phyloP scores from a whole-genome alignment of 345 rosid species.

The Diplotaxis tenuifolia region DNA sequence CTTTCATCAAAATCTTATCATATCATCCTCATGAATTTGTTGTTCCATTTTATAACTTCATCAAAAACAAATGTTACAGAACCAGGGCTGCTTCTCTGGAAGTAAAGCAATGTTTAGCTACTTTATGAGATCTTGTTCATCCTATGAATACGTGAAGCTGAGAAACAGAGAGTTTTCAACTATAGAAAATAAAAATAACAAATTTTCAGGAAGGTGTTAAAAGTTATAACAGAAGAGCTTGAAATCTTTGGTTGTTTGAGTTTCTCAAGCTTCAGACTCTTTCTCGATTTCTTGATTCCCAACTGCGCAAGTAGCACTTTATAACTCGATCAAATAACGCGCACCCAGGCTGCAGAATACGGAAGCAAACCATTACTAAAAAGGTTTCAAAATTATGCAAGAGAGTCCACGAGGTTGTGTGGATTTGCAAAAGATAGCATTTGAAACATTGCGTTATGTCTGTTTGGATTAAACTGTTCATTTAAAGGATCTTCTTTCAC shows the following conservation, averaged over 20 bases:
- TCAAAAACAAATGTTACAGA: slow-evolving; percentile 4
- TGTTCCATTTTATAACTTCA: not conserved
- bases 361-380: not conserved
- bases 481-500: slow-evolving; percentile 69
- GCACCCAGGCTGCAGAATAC: slow-evolving; percentile 66
- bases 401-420: not conserved
- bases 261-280: slow-evolving; percentile 43
- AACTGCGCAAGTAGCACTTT: slow-evolving; percentile 64
- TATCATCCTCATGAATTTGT: not conserved
- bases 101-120: slow-evolving; percentile 10
- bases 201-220: slow-evolving; percentile 9
- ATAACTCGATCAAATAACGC: slow-evolving; percentile 63
- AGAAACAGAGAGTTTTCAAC: not conserved
- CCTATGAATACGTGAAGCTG: slow-evolving; percentile 13
- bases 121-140: slow-evolving; percentile 13
- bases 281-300: slow-evolving; percentile 38
- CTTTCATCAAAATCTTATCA: not conserved
- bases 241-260: slow-evolving; percentile 7
- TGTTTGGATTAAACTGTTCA: slow-evolving; percentile 85
- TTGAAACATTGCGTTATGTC: slow-evolving; percentile 78
- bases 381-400: not conserved
- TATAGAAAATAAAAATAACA: not conserved
- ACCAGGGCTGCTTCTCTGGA: slow-evolving; percentile 19
- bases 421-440: not conserved
- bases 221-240: slow-evolving; percentile 2